These are phyloP conservation scores for Pseudotsuga menziesii DNA, from an alignment of 75 land plant species.

Conservation along the genomic window DNA sequence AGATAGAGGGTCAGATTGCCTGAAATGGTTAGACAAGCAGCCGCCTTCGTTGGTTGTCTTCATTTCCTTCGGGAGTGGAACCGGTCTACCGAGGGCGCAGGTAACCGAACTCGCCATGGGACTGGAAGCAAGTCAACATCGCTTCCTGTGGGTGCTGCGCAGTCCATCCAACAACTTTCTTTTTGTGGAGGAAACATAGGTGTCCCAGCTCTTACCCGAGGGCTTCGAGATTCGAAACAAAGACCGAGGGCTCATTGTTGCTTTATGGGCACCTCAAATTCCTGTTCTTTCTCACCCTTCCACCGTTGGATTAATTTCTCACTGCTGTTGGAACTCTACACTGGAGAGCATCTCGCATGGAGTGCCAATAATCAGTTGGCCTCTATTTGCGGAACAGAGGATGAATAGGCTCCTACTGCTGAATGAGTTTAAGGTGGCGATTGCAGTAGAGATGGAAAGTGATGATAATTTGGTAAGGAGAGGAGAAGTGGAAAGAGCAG, in stretches of 20 bases:
- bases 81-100: no score
- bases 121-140: no score
- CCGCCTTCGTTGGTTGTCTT: constrained; percentile 10
- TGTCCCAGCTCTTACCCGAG: neutral
- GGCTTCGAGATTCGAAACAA: constrained; percentile 17
- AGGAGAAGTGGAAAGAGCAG: neutral
- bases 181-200: no score
- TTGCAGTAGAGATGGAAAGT: neutral
- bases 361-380: constrained; percentile 16
- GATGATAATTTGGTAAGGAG: neutral
- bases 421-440: constrained; percentile 14
- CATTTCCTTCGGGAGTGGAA: constrained; percentile 24
- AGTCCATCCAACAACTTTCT: no score
- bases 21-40: constrained; percentile 14
- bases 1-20: no score
- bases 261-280: constrained; percentile 18
- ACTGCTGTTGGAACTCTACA: constrained; percentile 22
- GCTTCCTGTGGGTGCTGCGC: no score
- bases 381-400: constrained; percentile 16
- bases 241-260: constrained; percentile 14
- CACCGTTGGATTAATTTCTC: constrained; percentile 16
- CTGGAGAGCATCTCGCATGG: constrained; percentile 16
- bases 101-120: no score
- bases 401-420: constrained; percentile 3
- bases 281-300: constrained; percentile 8